Evolutionary conservation across 495 filamentous ascomycete genomes (phyloP), one percentile per base, ranked within the genome.

Genomic region (Durotheca rogersii): DNA sequence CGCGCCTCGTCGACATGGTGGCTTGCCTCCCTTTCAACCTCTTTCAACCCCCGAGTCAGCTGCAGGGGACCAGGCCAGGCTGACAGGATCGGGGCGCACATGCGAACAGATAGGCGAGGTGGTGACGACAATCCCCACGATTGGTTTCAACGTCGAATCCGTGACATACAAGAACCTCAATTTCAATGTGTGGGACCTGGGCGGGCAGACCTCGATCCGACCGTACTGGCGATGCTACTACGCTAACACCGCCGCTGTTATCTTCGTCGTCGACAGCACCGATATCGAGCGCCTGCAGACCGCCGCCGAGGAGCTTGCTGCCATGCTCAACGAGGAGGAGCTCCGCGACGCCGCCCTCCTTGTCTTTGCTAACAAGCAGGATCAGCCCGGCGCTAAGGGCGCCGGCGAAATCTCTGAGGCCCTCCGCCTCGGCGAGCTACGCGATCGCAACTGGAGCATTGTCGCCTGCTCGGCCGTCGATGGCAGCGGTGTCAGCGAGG

Each of bases 211-310:
- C 10, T 90, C 86, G 42, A 97, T 98, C 64, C 83, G 93, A 55
- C 93, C 93, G 7, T 98, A 97, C 73, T 98, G 93, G 93, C 83
- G 93, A 60, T 97, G 94, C 70, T 98, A 98, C 78, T 98, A 97
- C 66, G 91, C 93, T 62, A 96, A 97, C 73, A 98, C 94, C 2
- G 93, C 94, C n/a, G 93, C 93, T 10, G 94, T 98, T 49, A 87
- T 98, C 58, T 98, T 98, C 71, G 93, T 98, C 46, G 92, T 98
- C 62, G 93, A 98, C 65, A 90, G 87, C 35, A 97, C 93, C 48
- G 93, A 98, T 81, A 91, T 96, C 61, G 89, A 96, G 53, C 88
- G 93, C 35, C 73, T 98, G 34, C 84, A 87, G 37, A 97, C 90
- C 1, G 93, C 93, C 0, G 82, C 90, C 6, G 93, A 96, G 59